Conservation (phyloP, 2,329 filamentous ascomycete species). For the Fusarium graminum region DNA sequence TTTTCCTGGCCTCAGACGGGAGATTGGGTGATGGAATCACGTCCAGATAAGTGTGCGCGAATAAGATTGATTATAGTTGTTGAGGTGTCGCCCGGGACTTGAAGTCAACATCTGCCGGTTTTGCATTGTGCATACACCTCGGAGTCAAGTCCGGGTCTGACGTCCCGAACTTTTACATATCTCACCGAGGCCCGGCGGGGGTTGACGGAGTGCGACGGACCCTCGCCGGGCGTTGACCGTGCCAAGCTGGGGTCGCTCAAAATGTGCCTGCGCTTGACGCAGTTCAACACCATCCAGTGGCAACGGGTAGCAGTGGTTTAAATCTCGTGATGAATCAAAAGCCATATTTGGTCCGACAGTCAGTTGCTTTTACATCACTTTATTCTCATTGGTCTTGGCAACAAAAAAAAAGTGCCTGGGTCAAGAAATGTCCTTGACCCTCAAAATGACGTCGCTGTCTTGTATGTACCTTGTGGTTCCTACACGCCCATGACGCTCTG, state of each 20-base stretch:
- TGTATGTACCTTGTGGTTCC: slow-evolving; percentile 12
- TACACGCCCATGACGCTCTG: slow-evolving; percentile 56
- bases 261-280: slow-evolving; percentile 10
- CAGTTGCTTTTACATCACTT: slow-evolving; percentile 32
- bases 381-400: slow-evolving; percentile 40
- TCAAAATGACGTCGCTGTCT: slow-evolving; percentile 45
- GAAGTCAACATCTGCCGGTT: slow-evolving; percentile 39
- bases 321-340: slow-evolving; percentile 36
- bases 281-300: slow-evolving; percentile 41
- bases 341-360: slow-evolving; percentile 7
- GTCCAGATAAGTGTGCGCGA: slow-evolving; percentile 42
- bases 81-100: slow-evolving; percentile 30
- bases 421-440: slow-evolving; percentile 24
- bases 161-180: slow-evolving; percentile 27
- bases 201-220: slow-evolving; percentile 36
- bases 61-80: slow-evolving; percentile 40
- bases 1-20: slow-evolving; percentile 27
- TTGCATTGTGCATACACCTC: slow-evolving; percentile 32
- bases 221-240: slow-evolving; percentile 33
- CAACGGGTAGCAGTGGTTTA: slow-evolving; percentile 36
- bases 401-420: slow-evolving; percentile 21
- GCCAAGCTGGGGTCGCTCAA: slow-evolving; percentile 23
- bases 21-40: slow-evolving; percentile 46
- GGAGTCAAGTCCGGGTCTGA: slow-evolving; percentile 29
- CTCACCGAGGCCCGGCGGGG: slow-evolving; percentile 38